Base-by-base conservation (phyloP, 192 early-diverging fungal genomes). In the Umbelopsis vinacea region DNA sequence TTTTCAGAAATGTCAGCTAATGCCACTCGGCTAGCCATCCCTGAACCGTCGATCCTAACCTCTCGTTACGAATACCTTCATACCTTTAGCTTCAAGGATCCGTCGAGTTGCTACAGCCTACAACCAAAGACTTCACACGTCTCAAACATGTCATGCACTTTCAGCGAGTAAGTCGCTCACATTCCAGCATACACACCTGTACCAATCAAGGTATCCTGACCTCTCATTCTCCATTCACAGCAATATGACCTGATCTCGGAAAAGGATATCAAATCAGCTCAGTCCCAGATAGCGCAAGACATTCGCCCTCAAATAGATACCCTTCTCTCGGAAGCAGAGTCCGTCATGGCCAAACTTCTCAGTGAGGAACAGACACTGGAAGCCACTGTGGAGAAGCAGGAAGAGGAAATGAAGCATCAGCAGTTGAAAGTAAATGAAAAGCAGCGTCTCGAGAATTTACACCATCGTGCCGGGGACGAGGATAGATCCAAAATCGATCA, bases 201-300 rank as follows among this genome's bases (percentile, higher is more conserved):
- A n/a, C n/a, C n/a, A n/a, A n/a, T n/a, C n/a, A n/a, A n/a, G n/a
- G n/a, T n/a, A n/a, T n/a, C n/a, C n/a, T n/a, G n/a, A n/a, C n/a
- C n/a, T n/a, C n/a, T 47, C 21, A 3, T 45, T 46, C 17, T 23
- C 23, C 6, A 45, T 22, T 23, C 7, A 24, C 38, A 68, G 67
- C 40, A 68, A 68, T 68, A 68, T 37, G 67, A 68, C 21, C 22
- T 68, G n/a, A 26, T 68, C 2, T 47, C 67, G 22, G 67, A 68
- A 68, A 48, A 68, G 6, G 67, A 68, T 46, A 68, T 68, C 6
- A 48, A 48, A 24, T 40, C 67, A 17, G 67, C 67, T 24, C 40
- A 48, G 26, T 68, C 45, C 4, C 67, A 68, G 22, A 46, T 68
- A 24, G 67, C 67, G 2, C 40, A 46, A 68, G 67, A 68, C 4